Evolutionary conservation across 2,329 filamentous ascomycete genomes (phyloP).

Genomic region (Arthrinium puccinioides): DNA sequence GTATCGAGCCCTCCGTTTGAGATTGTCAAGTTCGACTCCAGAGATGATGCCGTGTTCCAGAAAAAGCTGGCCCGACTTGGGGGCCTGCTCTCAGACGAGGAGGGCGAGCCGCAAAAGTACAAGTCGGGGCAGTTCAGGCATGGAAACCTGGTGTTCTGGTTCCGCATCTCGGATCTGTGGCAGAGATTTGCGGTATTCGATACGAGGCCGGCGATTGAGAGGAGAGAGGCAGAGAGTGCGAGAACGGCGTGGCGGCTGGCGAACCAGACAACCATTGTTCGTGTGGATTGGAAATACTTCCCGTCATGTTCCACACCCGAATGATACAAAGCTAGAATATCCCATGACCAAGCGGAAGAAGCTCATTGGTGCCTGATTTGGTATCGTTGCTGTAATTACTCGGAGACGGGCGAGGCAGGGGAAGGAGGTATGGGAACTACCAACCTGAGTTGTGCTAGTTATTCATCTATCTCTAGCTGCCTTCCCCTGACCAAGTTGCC

Average conservation of each 20-base stretch:
- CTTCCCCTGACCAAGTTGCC: too few relatives aligned
- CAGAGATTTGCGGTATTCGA: not conserved
- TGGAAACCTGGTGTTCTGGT: constrained; percentile 6
- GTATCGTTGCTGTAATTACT: too few relatives aligned
- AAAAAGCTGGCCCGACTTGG: not conserved
- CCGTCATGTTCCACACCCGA: not conserved
- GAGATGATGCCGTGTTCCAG: not conserved
- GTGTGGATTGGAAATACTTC: not conserved
- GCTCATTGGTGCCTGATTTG: too few relatives aligned
- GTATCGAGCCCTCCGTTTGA: not conserved
- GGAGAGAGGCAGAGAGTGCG: not conserved
- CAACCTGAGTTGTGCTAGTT: too few relatives aligned
- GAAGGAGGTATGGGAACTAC: too few relatives aligned
- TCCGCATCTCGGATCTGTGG: not conserved
- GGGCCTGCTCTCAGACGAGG: not conserved
- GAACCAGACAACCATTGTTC: not conserved
- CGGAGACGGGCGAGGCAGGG: too few relatives aligned
- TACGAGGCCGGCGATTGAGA: not conserved
- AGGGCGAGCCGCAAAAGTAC: not conserved
- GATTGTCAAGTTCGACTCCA: not conserved
- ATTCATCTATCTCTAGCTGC: too few relatives aligned
- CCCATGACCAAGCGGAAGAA: too few relatives aligned
- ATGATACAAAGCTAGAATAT: not conserved
- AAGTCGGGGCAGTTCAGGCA: not conserved
- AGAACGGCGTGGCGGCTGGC: not conserved